Conservation (phyloP, 2,329 filamentous ascomycete species). For the Lachnellula hyalina region DNA sequence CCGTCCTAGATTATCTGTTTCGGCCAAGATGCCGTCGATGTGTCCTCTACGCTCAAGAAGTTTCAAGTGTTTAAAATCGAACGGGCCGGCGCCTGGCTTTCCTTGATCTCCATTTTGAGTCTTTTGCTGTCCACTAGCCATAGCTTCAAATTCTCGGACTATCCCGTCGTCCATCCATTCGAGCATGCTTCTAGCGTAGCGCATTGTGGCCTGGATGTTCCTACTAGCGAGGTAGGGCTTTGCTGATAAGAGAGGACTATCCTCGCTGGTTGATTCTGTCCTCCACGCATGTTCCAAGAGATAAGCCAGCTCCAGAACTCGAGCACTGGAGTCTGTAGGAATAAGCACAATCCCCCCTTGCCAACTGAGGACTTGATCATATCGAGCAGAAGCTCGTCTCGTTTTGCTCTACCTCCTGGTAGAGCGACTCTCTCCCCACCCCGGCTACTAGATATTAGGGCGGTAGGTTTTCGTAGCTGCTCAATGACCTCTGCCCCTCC, state of each 20-base stretch:
- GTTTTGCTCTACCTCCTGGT: conserved; percentile 67
- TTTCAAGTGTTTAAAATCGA: conserved; percentile 83
- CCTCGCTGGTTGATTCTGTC: conserved; percentile 49
- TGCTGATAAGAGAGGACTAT: conserved; percentile 46
- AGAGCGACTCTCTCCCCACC: conserved; percentile 68
- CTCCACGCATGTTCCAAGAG: conserved; percentile 90
- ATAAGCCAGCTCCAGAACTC: conserved; percentile 87
- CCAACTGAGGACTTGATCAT: conserved; percentile 74
- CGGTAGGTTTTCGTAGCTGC: conserved; percentile 86
- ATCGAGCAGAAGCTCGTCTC: conserved; percentile 80
- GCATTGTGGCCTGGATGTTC: conserved; percentile 82
- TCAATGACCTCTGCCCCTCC: conserved; percentile 90
- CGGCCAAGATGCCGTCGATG: conserved; percentile 62
- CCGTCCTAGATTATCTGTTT: conserved; percentile 36
- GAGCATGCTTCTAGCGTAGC: conserved; percentile 89
- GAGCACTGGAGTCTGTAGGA: conserved; percentile 91
- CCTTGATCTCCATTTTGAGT: conserved; percentile 42
- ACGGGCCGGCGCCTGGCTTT: conserved; percentile 59
- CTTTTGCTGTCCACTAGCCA: conserved; percentile 36
- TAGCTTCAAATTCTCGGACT: conserved; percentile 81
- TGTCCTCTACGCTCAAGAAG: conserved; percentile 78
- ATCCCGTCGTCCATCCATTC: conserved; percentile 99
- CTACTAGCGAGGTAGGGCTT: conserved; percentile 79
- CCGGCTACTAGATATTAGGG: conserved; percentile 84
- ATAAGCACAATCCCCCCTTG: conserved; percentile 89